Evolutionary conservation across 257 asterid species (phyloP).

Genomic region (Osmanthus fragrans): DNA sequence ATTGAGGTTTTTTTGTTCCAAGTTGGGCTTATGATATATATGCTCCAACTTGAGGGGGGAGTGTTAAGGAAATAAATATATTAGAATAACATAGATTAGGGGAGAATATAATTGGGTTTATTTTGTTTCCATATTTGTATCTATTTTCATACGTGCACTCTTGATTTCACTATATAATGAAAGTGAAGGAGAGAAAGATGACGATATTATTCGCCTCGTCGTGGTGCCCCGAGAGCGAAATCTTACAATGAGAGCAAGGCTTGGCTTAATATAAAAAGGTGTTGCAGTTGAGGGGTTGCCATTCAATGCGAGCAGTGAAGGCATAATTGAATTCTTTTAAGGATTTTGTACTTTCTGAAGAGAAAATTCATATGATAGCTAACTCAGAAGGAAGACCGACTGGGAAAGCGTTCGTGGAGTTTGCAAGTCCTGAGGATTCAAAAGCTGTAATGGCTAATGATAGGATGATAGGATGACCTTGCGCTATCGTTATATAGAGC

Average conservation of each 20-base stretch:
- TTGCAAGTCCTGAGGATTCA: slow-evolving; percentile 78
- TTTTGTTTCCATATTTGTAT: no score
- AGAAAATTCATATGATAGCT: slow-evolving; percentile 64
- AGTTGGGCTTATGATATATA: no score
- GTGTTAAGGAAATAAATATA: no score
- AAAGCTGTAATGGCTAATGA: slow-evolving; percentile 89
- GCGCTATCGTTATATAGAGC: slow-evolving; percentile 77
- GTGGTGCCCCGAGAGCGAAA: slow-evolving; percentile 67
- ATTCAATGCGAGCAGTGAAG: slow-evolving; percentile 71
- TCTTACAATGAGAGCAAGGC: slow-evolving; percentile 69
- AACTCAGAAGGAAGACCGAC: slow-evolving; percentile 87
- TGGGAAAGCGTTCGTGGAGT: slow-evolving; percentile 95
- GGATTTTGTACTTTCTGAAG: slow-evolving; percentile 71
- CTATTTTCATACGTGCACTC: no score
- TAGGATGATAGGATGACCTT: slow-evolving; percentile 76
- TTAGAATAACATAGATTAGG: no score
- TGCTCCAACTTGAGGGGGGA: no score
- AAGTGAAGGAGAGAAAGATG: no score
- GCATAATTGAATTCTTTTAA: slow-evolving; percentile 71
- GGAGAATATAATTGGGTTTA: no score
- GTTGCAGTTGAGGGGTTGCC: slow-evolving; percentile 87
- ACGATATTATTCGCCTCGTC: slow-evolving; percentile 48
- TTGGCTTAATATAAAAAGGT: slow-evolving; percentile 78
- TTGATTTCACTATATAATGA: no score
- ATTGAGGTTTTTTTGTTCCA: no score